phyloP scores from a whole-genome alignment of 2,329 filamentous ascomycete species.

The Pseudopithomyces maydicus region DNA sequence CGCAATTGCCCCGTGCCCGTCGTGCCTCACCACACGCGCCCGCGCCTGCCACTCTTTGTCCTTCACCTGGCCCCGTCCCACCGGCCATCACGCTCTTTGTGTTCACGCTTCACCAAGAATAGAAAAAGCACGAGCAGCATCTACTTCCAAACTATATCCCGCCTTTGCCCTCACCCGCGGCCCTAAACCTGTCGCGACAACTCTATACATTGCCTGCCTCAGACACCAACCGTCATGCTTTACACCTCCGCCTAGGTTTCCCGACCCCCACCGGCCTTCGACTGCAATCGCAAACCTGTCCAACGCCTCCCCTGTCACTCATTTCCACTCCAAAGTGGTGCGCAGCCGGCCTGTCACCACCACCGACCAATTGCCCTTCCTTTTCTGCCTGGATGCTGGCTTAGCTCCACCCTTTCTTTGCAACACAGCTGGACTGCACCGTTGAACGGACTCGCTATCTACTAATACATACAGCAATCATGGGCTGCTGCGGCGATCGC shows the following conservation, averaged over 20 bases:
- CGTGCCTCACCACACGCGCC: constrained; percentile 20
- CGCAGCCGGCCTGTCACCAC: constrained; percentile 47
- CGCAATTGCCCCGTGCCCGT: constrained; percentile 14
- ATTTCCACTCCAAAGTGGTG: constrained; percentile 36
- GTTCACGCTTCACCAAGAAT: background rate
- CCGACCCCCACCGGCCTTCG: constrained; percentile 18
- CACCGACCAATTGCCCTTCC: constrained; percentile 16
- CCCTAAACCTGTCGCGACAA: constrained; percentile 30
- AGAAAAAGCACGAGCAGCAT: background rate
- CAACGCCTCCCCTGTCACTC: constrained; percentile 34
- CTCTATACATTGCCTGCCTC: constrained; percentile 33
- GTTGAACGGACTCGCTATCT: constrained; percentile 41
- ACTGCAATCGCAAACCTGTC: constrained; percentile 14
- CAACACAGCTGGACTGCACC: constrained; percentile 45
- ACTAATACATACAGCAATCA: constrained; percentile 33
- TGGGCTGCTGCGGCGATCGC: constrained; percentile 46
- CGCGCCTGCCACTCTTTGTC: constrained; percentile 25
- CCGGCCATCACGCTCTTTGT: background rate
- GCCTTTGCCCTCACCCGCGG: constrained; percentile 16
- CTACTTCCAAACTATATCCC: constrained; percentile 28
- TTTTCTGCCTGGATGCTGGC: constrained; percentile 27
- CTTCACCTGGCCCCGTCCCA: constrained; percentile 2
- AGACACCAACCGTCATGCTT: constrained; percentile 42
- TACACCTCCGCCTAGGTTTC: constrained; percentile 25
- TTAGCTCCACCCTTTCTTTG: constrained; percentile 38